Evolutionary conservation across 1,139 yeast species (phyloP).

Genomic region (Chernovozyma sophiae-reginae): DNA sequence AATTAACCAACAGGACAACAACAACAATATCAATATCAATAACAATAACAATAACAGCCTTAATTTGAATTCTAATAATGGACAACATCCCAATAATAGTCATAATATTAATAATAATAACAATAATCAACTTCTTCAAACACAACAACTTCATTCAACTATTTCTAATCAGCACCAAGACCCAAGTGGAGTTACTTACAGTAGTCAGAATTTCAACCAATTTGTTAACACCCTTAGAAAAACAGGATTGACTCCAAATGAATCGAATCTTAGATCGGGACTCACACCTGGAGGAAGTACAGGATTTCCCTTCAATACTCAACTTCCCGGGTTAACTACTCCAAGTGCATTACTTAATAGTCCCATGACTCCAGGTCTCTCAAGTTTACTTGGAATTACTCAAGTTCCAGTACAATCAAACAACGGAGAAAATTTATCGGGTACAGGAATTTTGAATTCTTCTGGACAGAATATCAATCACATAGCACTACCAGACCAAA

Average conservation of each 20-base stretch:
- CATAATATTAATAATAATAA: neutral
- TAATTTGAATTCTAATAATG: constrained; percentile 2
- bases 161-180: neutral
- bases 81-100: neutral
- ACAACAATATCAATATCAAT: neutral
- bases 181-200: neutral
- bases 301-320: constrained; percentile 29
- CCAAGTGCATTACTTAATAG: constrained; percentile 40
- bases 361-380: constrained; percentile 48
- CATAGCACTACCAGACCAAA: neutral
- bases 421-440: neutral
- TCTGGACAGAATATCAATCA: neutral
- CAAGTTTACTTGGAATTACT: constrained; percentile 34
- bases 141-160: neutral
- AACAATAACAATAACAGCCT: neutral
- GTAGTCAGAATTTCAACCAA: constrained; percentile 18
- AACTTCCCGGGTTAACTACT: constrained; percentile 39
- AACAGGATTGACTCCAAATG: constrained; percentile 69
- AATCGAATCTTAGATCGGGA: constrained; percentile 62
- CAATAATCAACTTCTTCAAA: constrained; percentile 6
- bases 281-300: constrained; percentile 45
- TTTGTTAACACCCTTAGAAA: constrained; percentile 36
- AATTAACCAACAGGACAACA: constrained; percentile 6
- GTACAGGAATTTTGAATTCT: neutral
- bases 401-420: constrained; percentile 5